These are phyloP conservation scores for Emericellopsis terricola DNA, from an alignment of 495 filamentous ascomycete species.

Conservation along the genomic window DNA sequence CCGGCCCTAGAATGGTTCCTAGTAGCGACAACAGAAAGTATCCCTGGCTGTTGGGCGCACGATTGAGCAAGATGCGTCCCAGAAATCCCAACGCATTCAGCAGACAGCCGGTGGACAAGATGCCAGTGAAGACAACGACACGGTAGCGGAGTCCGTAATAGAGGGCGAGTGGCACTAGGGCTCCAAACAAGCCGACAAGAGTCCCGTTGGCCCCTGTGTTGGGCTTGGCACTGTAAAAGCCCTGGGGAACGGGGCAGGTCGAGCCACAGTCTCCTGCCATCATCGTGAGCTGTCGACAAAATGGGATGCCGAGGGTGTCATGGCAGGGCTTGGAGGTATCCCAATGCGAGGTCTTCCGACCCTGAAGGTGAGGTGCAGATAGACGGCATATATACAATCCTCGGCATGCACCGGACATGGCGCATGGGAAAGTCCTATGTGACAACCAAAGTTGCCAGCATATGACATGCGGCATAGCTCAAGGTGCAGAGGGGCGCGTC, in stretches of 20 bases:
- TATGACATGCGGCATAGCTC: too few relatives aligned
- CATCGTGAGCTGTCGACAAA: neutral
- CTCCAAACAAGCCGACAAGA: constrained; percentile 21
- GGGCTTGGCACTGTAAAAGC: constrained; percentile 12
- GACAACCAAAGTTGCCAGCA: too few relatives aligned
- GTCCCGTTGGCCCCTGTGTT: constrained; percentile 14
- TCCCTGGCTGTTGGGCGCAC: constrained; percentile 8
- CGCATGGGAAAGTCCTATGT: too few relatives aligned
- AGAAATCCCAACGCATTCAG: constrained; percentile 22
- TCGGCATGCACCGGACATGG: too few relatives aligned
- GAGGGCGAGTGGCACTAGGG: constrained; percentile 15
- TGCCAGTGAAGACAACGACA: constrained; percentile 12
- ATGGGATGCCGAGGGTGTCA: too few relatives aligned
- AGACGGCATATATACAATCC: too few relatives aligned
- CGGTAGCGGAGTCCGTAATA: constrained; percentile 19
- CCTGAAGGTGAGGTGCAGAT: too few relatives aligned
- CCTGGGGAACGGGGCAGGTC: constrained; percentile 6
- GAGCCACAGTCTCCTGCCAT: constrained; percentile 5
- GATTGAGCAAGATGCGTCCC: constrained; percentile 16
- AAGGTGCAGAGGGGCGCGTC: too few relatives aligned
- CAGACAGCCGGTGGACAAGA: constrained; percentile 14
- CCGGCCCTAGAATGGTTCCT: constrained; percentile 20
- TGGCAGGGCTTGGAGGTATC: too few relatives aligned
- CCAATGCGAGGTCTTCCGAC: too few relatives aligned
- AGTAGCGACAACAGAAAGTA: constrained; percentile 18